Percentiles rank a stretch among this genome's conserved stretches.
Evolutionary conservation across 2,329 filamentous ascomycete species (phyloP).

Genomic region (Thelonectria rubi): DNA sequence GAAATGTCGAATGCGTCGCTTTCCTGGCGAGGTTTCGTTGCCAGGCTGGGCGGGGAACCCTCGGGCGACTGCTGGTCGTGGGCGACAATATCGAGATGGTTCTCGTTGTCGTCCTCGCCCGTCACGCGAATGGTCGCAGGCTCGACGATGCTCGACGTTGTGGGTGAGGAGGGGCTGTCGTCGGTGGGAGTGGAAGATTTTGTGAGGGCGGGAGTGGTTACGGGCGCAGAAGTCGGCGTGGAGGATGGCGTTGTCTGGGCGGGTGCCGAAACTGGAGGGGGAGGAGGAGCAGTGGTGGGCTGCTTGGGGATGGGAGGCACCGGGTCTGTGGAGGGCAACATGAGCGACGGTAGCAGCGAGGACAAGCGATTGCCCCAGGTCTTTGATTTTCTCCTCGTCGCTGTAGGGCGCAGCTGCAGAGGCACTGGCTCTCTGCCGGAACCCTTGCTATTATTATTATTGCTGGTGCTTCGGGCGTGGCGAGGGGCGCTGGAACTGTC

Average conservation of each 20-base stretch:
- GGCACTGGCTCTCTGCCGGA: conserved; percentile 33
- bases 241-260: conserved; percentile 23
- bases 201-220: conserved; percentile 34
- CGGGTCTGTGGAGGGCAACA: conserved; percentile 45
- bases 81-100: conserved; percentile 28
- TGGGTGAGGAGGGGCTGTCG: conserved; percentile 38
- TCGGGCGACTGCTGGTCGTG: conserved; percentile 21
- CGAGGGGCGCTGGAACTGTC: conserved; percentile 9
- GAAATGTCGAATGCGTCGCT: conserved; percentile 35
- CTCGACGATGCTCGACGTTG: conserved; percentile 38
- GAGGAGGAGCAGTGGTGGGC: conserved; percentile 36
- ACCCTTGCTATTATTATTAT: conserved; percentile 14
- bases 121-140: conserved; percentile 33
- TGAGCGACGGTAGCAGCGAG: conserved; percentile 51
- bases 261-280: conserved; percentile 31
- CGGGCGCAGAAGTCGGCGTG: conserved; percentile 26
- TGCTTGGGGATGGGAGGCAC: conserved; percentile 36
- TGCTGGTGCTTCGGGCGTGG: conserved; percentile 1
- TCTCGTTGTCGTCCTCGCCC: conserved; percentile 32
- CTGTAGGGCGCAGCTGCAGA: conserved; percentile 28
- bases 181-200: conserved; percentile 42
- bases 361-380: conserved; percentile 51
- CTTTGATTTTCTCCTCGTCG: conserved; percentile 45
- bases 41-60: conserved; percentile 30
- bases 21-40: conserved; percentile 23